Percentiles rank a stretch among this genome's conserved stretches.
phyloP scores from a whole-genome alignment of 306 rosid species.

The Vigna reflexopilosa region DNA sequence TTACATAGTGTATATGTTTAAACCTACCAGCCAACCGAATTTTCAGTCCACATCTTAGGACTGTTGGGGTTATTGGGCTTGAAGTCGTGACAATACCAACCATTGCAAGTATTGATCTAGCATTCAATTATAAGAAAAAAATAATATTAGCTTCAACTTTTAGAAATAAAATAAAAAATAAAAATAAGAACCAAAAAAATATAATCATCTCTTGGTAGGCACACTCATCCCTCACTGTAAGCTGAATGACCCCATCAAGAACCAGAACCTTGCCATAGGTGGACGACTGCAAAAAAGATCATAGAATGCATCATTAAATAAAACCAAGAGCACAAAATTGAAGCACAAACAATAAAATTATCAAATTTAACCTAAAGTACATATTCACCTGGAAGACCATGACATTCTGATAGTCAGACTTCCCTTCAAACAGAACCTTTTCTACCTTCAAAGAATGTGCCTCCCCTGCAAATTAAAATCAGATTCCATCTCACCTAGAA shows the following conservation, averaged over 20 bases:
- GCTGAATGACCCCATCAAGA: constrained; percentile 98
- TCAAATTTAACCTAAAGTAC: constrained; percentile 3
- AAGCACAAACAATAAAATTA: neutral
- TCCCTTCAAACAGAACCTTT: constrained; percentile 85
- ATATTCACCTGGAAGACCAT: constrained; percentile 86
- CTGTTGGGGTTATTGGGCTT: too few relatives aligned
- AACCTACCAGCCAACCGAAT: too few relatives aligned
- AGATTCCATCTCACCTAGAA: constrained; percentile 22
- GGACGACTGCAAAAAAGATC: constrained; percentile 66
- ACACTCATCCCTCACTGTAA: constrained; percentile 98
- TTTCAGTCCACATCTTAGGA: too few relatives aligned
- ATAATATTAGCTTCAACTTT: too few relatives aligned
- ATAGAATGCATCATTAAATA: constrained; percentile 12
- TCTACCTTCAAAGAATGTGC: constrained; percentile 99
- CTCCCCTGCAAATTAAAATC: constrained; percentile 70
- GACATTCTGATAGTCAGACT: constrained; percentile 92
- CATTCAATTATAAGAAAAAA: too few relatives aligned
- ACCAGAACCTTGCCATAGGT: constrained; percentile 96
- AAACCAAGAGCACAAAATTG: neutral
- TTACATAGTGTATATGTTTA: too few relatives aligned
- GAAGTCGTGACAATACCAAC: too few relatives aligned
- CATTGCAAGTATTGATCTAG: too few relatives aligned
- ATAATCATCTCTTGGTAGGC: constrained; percentile 99
- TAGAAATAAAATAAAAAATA: too few relatives aligned
- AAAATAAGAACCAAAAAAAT: constrained; percentile 80